phyloP scores from a whole-genome alignment of 495 filamentous ascomycete species.

The Aspergillus kassunensis region DNA sequence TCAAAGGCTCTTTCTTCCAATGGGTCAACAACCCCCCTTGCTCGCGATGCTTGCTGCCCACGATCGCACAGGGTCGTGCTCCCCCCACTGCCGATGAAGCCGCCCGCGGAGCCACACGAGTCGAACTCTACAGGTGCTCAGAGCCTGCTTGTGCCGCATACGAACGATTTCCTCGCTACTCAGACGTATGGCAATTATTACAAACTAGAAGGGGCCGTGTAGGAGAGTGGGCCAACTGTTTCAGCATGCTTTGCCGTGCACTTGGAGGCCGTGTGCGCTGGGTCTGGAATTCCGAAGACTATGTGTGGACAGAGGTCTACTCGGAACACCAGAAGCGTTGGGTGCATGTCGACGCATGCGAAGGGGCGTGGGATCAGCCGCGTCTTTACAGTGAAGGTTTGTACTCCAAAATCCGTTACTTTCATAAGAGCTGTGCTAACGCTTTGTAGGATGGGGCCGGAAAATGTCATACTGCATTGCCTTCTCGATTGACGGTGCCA shows the following conservation, averaged over 20 bases:
- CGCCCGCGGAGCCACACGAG: conserved; percentile 77
- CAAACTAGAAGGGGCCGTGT: conserved; percentile 79
- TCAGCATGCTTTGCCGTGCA: conserved; percentile 96
- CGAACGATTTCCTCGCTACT: conserved; percentile 92
- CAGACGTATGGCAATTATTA: conserved; percentile 90
- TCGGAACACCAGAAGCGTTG: conserved; percentile 89
- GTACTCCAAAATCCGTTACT: not conserved
- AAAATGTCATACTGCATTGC: conserved; percentile 96
- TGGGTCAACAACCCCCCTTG: conserved; percentile 96
- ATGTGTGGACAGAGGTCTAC: conserved; percentile 97
- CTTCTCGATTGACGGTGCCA: conserved; percentile 91
- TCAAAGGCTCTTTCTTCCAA: conserved; percentile 88
- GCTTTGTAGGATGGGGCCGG: conserved; percentile 68
- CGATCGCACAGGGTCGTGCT: conserved; percentile 73
- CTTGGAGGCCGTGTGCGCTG: conserved; percentile 87
- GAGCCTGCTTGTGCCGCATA: conserved; percentile 62
- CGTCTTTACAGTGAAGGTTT: conserved; percentile 83
- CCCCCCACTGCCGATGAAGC: conserved; percentile 83
- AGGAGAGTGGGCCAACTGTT: conserved; percentile 98
- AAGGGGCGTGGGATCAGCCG: conserved; percentile 94
- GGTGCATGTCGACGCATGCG: conserved; percentile 96
- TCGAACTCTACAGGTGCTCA: conserved; percentile 87
- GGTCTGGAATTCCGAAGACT: conserved; percentile 98
- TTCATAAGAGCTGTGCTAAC: not conserved
- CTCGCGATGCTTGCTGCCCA: conserved; percentile 74